Conservation (phyloP, 75 land plant genomes). For the Isoetes taiwanensis region DNA sequence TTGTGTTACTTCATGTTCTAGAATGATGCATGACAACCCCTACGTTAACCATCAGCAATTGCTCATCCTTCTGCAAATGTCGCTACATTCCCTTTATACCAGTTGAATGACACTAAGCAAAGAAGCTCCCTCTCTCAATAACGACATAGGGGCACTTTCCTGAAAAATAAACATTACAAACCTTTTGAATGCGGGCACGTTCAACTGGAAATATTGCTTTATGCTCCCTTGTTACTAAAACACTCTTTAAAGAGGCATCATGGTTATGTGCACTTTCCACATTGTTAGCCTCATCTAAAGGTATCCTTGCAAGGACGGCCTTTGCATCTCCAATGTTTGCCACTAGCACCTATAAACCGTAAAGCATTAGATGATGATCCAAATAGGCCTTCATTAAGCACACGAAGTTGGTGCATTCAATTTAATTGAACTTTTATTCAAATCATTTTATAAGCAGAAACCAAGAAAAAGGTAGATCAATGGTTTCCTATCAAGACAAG, state of each 20-base stretch:
- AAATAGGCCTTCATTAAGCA: background rate
- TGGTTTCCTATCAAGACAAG: no score
- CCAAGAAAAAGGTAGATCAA: no score
- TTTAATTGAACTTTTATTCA: no score
- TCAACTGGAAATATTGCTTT: slow-evolving; percentile 44
- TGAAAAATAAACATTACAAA: slow-evolving; percentile 6
- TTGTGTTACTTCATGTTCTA: no score
- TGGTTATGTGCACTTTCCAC: slow-evolving; percentile 1
- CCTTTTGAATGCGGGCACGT: slow-evolving; percentile 56
- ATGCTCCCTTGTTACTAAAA: slow-evolving; percentile 73
- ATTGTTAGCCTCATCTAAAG: slow-evolving; percentile 2
- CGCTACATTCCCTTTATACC: no score
- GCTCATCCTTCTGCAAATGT: no score
- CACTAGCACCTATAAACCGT: slow-evolving; percentile 52
- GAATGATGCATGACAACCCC: no score
- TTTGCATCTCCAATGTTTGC: slow-evolving; percentile 83
- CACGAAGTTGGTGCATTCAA: background rate
- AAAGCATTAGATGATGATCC: no score
- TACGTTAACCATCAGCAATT: no score
- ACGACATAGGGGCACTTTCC: background rate
- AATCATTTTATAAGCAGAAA: no score
- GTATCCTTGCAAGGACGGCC: slow-evolving; percentile 46
- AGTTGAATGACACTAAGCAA: no score
- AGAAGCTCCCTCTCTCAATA: slow-evolving; percentile 4
- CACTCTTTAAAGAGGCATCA: slow-evolving; percentile 35